Evolutionary conservation across 345 rosid species (phyloP).

Genomic region (Nephelium lappaceum): DNA sequence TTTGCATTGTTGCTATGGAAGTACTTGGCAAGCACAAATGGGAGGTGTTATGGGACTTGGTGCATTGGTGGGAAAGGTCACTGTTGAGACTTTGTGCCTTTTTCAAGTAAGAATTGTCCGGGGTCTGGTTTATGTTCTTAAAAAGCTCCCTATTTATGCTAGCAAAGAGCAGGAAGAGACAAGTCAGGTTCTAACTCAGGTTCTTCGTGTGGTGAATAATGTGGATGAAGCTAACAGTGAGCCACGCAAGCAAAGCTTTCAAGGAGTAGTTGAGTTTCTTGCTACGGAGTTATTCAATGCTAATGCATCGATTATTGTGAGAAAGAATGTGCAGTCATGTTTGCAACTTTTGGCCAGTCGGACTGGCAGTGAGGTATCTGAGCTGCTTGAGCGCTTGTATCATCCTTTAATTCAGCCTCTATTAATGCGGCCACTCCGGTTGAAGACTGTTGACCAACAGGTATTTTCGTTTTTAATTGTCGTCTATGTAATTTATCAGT

Average conservation of each 20-base stretch:
- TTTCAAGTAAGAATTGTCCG: constrained; percentile 90
- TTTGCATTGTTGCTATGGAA: constrained; percentile 96
- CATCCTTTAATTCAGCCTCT: constrained; percentile 92
- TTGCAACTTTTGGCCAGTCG: constrained; percentile 95
- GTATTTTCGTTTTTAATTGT: constrained; percentile 36
- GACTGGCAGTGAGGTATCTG: constrained; percentile 98
- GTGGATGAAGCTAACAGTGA: constrained; percentile 97
- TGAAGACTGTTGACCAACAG: constrained; percentile 98
- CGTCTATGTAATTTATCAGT: constrained; percentile 14
- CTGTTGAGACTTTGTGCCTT: constrained; percentile 86
- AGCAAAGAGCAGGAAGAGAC: constrained; percentile 98
- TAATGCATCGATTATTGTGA: constrained; percentile 79
- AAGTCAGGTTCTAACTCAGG: constrained; percentile 98
- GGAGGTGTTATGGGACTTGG: constrained; percentile 99
- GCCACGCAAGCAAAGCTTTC: constrained; percentile 87
- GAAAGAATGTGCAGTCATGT: constrained; percentile 96
- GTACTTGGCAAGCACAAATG: constrained; percentile 98
- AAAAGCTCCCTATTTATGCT: constrained; percentile 87
- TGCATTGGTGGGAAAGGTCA: constrained; percentile 95
- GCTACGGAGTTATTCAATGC: constrained; percentile 94
- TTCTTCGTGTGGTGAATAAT: constrained; percentile 95
- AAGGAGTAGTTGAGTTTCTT: constrained; percentile 89
- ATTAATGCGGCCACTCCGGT: constrained; percentile 81
- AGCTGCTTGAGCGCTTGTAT: constrained; percentile 89
- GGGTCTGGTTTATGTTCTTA: constrained; percentile 89